Base-by-base conservation (phyloP, 169 alveolate genomes). In the Babesia caballi region DNA sequence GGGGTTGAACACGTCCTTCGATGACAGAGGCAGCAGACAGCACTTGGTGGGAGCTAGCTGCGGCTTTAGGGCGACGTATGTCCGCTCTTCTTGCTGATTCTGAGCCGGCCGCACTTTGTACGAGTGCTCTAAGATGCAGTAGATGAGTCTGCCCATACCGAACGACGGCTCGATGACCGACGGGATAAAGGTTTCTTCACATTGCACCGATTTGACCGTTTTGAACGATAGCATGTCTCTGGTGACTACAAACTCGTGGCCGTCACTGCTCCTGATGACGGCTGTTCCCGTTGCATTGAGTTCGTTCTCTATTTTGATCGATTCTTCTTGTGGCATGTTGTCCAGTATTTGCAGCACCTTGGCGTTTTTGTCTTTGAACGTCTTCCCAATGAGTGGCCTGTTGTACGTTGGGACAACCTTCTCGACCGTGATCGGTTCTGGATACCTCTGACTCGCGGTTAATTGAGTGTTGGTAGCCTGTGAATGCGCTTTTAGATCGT, bases 131-230 rank as follows among this genome's bases (percentile, higher is more conserved):
- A 97, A 83, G 7, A 97, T 90, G 58, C 97, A 92, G 72, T 93
- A 95, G 27, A 97, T 83, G 33, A 96, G 88, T 84, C 99, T 86
- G 7, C 98, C 98, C 46, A 97, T 93, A 33, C 99, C 99, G 88
- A 96, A 97, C 0, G 99, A 95, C 19, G 99, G 99, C 66, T 97
- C 99, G 60, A 97, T 96, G 15, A 97, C 99, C 35, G 91, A 80
- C 3, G 99, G 99, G 23, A 85, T 77, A 81, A 91, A 97, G 59
- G 91, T 93, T 81, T 94, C 98, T 77, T 96, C 99, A 51, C 86
- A 75, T 8, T 94, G 94, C 53, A 88, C 96, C 84, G 96, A 93
- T 54, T 89, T 90, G 65, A 76, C 78, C 42, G 82, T 83, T 56
- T 95, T 96, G 82, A 96, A 85, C 32, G 91, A 77, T 27, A 94